These are phyloP conservation scores for Escallonia rubra DNA, from an alignment of 129 eudicot genomes.

Conservation along the genomic window DNA sequence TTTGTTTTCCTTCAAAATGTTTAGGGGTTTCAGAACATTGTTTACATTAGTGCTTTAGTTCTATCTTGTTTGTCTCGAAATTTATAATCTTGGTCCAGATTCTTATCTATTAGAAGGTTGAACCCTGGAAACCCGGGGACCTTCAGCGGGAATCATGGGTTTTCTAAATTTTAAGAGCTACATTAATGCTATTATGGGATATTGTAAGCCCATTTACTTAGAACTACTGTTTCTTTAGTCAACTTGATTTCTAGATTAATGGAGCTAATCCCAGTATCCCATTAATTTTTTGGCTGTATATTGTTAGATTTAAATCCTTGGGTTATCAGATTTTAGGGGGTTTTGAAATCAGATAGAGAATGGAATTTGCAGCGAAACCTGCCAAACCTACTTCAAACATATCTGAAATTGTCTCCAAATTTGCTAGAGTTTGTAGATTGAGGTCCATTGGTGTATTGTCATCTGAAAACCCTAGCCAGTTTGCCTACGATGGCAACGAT, in stretches of 20 bases:
- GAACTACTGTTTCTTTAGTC: no score
- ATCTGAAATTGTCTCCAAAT: constrained; percentile 47
- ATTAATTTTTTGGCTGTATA: not conserved
- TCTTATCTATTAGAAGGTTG: no score
- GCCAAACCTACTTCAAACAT: constrained; percentile 36
- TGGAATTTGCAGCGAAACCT: constrained; percentile 42
- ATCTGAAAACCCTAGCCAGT: constrained; percentile 34
- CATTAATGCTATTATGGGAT: no score
- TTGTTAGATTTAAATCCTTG: not conserved
- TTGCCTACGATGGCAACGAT: constrained; percentile 9
- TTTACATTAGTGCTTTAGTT: no score
- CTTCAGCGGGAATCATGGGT: no score
- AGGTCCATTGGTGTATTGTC: constrained; percentile 66
- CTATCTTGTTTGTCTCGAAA: no score
- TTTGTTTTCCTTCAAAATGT: no score
- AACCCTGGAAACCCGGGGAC: no score
- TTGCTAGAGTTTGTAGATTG: constrained; percentile 49
- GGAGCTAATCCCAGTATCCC: not conserved
- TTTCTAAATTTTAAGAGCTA: no score
- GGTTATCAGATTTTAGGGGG: constrained; percentile 12
- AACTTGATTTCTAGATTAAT: not conserved
- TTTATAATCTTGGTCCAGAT: no score
- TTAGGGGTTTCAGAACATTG: no score
- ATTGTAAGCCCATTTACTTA: no score
- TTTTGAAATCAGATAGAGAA: constrained; percentile 15